A percentile compares a stretch with the other conserved stretches of the same genome.
Evolutionary conservation across 2,329 filamentous ascomycete species (phyloP).

Genomic region (Alternaria longipes): DNA sequence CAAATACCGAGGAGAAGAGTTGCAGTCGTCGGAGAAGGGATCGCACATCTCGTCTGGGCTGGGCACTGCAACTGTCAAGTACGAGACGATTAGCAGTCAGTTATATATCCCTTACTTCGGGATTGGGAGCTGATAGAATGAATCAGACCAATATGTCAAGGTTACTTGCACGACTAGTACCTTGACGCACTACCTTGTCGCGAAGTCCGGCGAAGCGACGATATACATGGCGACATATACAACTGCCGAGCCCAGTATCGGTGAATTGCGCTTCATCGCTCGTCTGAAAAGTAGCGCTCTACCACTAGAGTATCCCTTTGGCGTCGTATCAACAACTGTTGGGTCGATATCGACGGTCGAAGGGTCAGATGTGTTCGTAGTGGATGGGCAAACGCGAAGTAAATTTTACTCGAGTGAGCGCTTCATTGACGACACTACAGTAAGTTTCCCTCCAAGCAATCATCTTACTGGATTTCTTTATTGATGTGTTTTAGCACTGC

Average conservation of each 20-base stretch:
- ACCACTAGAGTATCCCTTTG: constrained; percentile 50
- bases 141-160: constrained; percentile 62
- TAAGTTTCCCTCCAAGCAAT: neutral
- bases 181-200: constrained; percentile 72
- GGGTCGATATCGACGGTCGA: constrained; percentile 64
- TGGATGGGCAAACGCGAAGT: constrained; percentile 69
- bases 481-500: constrained; percentile 59
- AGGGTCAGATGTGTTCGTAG: constrained; percentile 62
- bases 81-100: constrained; percentile 42
- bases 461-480: constrained; percentile 53
- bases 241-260: constrained; percentile 54
- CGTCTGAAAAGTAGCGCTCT: constrained; percentile 61
- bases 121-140: neutral
- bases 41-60: constrained; percentile 69
- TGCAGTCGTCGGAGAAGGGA: constrained; percentile 63
- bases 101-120: constrained; percentile 4
- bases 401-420: constrained; percentile 63
- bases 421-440: neutral
- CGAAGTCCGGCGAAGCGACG: constrained; percentile 67
- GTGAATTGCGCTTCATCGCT: constrained; percentile 71
- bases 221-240: constrained; percentile 68
- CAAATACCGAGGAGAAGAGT: constrained; percentile 66
- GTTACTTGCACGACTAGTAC: constrained; percentile 68
- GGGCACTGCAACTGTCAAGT: constrained; percentile 66
- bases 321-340: constrained; percentile 63